Percentiles rank a stretch among this genome's conserved stretches.
phyloP scores from a whole-genome alignment of 257 asterid genomes.

The Solanum sparsipilum region DNA sequence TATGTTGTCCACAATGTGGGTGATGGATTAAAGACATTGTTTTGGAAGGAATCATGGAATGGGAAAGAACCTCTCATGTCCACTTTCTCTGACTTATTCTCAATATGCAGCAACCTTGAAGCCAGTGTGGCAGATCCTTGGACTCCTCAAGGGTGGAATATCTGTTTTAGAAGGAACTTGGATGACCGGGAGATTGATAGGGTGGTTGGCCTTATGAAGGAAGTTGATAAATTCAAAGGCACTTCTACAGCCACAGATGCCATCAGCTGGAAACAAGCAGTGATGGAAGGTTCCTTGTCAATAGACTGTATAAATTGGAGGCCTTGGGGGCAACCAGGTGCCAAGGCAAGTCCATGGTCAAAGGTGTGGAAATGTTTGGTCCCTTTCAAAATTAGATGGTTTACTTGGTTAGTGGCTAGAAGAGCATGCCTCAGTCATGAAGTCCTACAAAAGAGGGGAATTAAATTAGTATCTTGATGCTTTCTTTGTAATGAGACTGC shows the following conservation, averaged over 20 bases:
- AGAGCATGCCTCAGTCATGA: neutral
- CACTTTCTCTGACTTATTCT: neutral
- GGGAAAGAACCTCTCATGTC: neutral
- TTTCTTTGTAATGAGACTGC: neutral
- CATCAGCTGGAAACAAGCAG: neutral
- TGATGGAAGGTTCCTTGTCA: neutral
- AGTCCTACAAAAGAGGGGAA: neutral
- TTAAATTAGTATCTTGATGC: neutral
- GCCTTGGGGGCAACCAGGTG: neutral
- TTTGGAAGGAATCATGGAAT: neutral
- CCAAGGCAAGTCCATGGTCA: neutral
- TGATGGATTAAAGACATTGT: neutral
- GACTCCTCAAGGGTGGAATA: neutral
- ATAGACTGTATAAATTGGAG: neutral
- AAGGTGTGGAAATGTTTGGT: neutral
- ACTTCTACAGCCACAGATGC: neutral
- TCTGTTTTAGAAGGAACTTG: neutral
- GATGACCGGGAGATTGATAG: neutral
- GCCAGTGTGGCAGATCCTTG: neutral
- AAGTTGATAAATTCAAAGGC: neutral
- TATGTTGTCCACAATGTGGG: neutral
- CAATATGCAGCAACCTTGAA: neutral
- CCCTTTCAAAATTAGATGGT: neutral
- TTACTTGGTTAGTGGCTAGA: neutral
- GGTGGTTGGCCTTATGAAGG: neutral